Evolutionary conservation across 2,329 filamentous ascomycete genomes (phyloP), one percentile per base, ranked within the genome.

Genomic region (Colletotrichum zoysiae): DNA sequence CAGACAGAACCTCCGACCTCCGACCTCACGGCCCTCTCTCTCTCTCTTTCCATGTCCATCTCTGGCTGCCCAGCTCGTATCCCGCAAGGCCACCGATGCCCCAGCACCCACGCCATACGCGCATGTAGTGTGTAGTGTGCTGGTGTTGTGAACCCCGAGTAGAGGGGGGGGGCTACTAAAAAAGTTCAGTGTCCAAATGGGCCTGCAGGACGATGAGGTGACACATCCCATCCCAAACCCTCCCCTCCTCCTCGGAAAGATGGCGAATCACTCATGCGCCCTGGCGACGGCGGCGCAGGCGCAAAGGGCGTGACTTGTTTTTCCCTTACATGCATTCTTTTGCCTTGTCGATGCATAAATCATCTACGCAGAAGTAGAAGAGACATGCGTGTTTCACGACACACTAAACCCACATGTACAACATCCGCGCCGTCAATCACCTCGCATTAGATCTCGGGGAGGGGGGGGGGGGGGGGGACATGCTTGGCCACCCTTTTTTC

Each of bases 21-120:
- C 23, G 56, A 56, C 62, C 53, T 64, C 69, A 55, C 59, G 53
- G 63, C 58, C 46, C 56, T 38, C 35, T 11, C 59, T 40, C 30
- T 48, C n/a, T n/a, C n/a, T n/a, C n/a, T 6, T 48, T 20, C n/a
- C 30, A 30, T 4, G 7, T 9, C 14, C 5, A 14, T 42, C 5
- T 46, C 7, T 46, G 8, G 8, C 18, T 48, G 46, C 46, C 46
- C n/a, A 26, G 38, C 69, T 71, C 69, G 65, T 69, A 69, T 71
- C 55, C 44, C 48, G 55, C 35, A 5, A 35, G 23, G 1, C 53
- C 55, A 51, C 23, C 38, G 23, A 20, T 23, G 12, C 38, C 38
- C 20, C 26, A 11, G 42, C 42, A n/a, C 42, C 33, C 58, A 61
- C 35, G 16, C 65, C 50, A 35, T 40, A 38, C 26, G 57, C 58